Percentiles rank a stretch among this genome's conserved stretches.
These are phyloP conservation scores for Piloderma croceum DNA, from an alignment of 768 basidiomycete genomes.

Conservation along the genomic window DNA sequence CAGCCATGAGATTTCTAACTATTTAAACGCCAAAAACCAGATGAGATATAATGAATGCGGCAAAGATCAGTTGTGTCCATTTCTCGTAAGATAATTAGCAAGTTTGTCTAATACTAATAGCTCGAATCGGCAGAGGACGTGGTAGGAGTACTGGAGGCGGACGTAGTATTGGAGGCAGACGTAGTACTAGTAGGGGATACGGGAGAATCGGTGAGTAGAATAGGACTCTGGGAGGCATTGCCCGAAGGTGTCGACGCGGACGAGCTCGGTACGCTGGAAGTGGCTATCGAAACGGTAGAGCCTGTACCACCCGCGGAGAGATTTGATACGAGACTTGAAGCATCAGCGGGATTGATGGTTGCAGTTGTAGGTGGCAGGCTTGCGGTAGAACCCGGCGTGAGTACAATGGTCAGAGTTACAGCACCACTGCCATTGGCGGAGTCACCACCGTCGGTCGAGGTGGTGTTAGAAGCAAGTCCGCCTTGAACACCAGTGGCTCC, in stretches of 20 bases:
- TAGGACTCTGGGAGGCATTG: no score
- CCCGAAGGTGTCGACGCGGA: not conserved
- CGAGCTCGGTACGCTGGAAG: not conserved
- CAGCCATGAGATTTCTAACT: no score
- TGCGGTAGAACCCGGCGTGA: conserved; percentile 12
- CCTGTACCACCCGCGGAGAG: conserved; percentile 20
- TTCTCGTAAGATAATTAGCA: no score
- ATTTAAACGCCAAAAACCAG: no score
- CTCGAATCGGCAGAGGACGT: no score
- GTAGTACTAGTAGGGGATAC: no score
- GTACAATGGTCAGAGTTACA: conserved; percentile 24
- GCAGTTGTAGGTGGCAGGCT: conserved; percentile 33
- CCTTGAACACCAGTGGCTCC: conserved; percentile 41
- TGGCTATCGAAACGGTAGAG: conserved; percentile 6
- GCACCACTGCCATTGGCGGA: conserved; percentile 14
- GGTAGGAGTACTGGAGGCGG: no score
- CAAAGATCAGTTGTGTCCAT: no score
- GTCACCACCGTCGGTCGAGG: conserved; percentile 4
- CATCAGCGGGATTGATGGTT: conserved; percentile 40
- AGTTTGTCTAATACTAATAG: no score
- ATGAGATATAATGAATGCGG: no score
- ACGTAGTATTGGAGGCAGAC: no score
- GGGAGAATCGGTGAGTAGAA: no score
- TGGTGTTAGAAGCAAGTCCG: conserved; percentile 18
- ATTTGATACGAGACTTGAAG: conserved; percentile 35